Percentiles rank a stretch among this genome's conserved stretches.
These are phyloP conservation scores for Trichoderma asperellum DNA, from an alignment of 2,329 filamentous ascomycete genomes.

Conservation along the genomic window DNA sequence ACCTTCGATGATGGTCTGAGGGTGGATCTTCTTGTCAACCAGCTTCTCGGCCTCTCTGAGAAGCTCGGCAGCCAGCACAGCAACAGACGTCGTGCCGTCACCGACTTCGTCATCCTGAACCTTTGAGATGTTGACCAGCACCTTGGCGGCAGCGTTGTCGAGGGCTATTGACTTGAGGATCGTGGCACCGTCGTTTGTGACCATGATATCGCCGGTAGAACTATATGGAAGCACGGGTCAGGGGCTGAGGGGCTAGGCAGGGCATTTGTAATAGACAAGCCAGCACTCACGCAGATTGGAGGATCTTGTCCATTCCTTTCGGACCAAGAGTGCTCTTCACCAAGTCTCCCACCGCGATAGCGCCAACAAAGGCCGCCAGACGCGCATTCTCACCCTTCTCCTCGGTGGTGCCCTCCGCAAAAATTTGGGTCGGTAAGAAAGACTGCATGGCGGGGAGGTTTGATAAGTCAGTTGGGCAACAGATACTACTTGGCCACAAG, in stretches of 20 bases:
- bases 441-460: slow-evolving; percentile 45
- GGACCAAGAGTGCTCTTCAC: slow-evolving; percentile 97
- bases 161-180: slow-evolving; percentile 98
- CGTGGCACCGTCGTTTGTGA: slow-evolving; percentile 97
- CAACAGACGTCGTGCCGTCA: slow-evolving; percentile 97
- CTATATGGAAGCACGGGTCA: slow-evolving; percentile 48
- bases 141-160: slow-evolving; percentile 97
- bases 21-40: slow-evolving; percentile 97
- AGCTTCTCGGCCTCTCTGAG: slow-evolving; percentile 96
- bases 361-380: slow-evolving; percentile 96
- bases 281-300: slow-evolving; percentile 82
- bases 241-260: slow-evolving; percentile 15
- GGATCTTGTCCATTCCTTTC: slow-evolving; percentile 99
- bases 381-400: slow-evolving; percentile 99
- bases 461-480: slow-evolving; percentile 18
- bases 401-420: slow-evolving; percentile 93
- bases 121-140: slow-evolving; percentile 98
- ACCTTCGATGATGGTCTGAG: slow-evolving; percentile 98
- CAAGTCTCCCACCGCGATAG: slow-evolving; percentile 94
- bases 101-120: slow-evolving; percentile 99
- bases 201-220: slow-evolving; percentile 95
- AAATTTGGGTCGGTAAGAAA: slow-evolving; percentile 94
- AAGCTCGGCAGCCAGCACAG: slow-evolving; percentile 91
- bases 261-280: slow-evolving; percentile 25
- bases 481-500: neutral